These are phyloP conservation scores for Myriosclerotinia duriaeana DNA, from an alignment of 2,329 filamentous ascomycete species.

Conservation along the genomic window DNA sequence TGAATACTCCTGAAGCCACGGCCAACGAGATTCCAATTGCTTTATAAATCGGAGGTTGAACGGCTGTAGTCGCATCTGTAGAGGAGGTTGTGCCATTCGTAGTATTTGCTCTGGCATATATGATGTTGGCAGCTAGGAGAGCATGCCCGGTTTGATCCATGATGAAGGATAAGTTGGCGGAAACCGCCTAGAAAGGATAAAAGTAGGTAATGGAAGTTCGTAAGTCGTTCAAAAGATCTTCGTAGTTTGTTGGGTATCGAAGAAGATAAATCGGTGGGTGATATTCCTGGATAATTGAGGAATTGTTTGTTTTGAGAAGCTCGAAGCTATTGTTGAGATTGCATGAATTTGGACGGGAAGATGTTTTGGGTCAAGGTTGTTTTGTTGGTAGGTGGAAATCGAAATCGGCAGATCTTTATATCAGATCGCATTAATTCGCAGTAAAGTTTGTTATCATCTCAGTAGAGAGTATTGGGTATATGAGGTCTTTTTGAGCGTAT, in stretches of 20 bases:
- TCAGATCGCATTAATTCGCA: not conserved
- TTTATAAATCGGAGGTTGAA: constrained; percentile 61
- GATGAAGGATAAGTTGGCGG: constrained; percentile 30
- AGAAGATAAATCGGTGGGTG: constrained; percentile 2
- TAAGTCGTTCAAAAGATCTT: constrained; percentile 15
- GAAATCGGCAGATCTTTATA: not conserved
- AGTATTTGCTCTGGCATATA: constrained; percentile 48
- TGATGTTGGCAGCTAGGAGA: constrained; percentile 43
- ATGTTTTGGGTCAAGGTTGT: not conserved
- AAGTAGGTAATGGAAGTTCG: constrained; percentile 1
- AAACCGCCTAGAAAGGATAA: constrained; percentile 18
- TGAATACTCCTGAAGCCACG: constrained; percentile 84
- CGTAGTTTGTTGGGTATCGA: constrained; percentile 3
- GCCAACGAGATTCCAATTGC: constrained; percentile 83
- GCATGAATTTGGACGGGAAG: constrained; percentile 4
- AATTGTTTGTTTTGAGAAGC: not conserved
- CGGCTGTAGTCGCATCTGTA: constrained; percentile 30
- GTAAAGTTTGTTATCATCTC: not conserved
- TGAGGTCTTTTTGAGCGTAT: not conserved
- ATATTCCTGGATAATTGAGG: not conserved
- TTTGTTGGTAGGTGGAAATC: not conserved
- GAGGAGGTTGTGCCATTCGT: constrained; percentile 36
- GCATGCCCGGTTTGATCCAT: constrained; percentile 45
- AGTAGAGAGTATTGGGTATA: not conserved
- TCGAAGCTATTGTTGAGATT: constrained; percentile 14